Evolutionary conservation across 495 filamentous ascomycete species (phyloP).

Genomic region (Tuber aestivum): DNA sequence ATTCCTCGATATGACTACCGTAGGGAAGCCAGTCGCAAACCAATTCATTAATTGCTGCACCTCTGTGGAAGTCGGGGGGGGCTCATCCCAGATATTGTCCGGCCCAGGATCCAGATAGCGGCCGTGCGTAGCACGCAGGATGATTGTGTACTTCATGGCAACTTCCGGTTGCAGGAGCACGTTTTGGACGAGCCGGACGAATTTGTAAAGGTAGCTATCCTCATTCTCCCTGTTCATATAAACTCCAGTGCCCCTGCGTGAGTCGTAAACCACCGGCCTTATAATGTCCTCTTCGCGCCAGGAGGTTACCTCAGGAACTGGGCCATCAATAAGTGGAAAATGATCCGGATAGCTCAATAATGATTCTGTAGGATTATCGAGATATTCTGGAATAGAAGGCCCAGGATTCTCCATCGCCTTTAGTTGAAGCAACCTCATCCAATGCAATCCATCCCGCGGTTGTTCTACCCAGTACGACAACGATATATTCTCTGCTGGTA

Average conservation of each 20-base stretch:
- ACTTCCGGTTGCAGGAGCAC: slow-evolving; percentile 23
- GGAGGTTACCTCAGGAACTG: neutral
- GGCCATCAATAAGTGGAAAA: slow-evolving; percentile 15
- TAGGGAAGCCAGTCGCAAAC: slow-evolving; percentile 23
- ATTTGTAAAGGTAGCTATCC: slow-evolving; percentile 28
- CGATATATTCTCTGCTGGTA: slow-evolving; percentile 5
- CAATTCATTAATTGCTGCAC: slow-evolving; percentile 19
- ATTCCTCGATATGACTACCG: slow-evolving; percentile 7
- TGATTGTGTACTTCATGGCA: slow-evolving; percentile 29
- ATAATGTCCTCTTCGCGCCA: slow-evolving; percentile 26
- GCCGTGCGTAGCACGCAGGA: slow-evolving; percentile 21
- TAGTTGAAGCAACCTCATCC: slow-evolving; percentile 1
- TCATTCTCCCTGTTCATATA: slow-evolving; percentile 15
- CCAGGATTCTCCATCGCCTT: slow-evolving; percentile 2
- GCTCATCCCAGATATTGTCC: slow-evolving; percentile 20
- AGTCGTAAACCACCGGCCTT: slow-evolving; percentile 5
- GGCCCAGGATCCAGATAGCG: slow-evolving; percentile 19
- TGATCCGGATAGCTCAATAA: slow-evolving; percentile 22
- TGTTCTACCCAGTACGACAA: slow-evolving; percentile 7
- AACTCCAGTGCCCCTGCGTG: slow-evolving; percentile 9
- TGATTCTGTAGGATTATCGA: slow-evolving; percentile 27
- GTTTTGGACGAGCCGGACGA: slow-evolving; percentile 13
- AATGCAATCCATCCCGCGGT: neutral
- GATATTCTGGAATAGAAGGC: slow-evolving; percentile 10
- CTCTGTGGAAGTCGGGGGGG: slow-evolving; percentile 23